Conservation (phyloP, 768 basidiomycete species). For the Rubroboletus satanas region DNA sequence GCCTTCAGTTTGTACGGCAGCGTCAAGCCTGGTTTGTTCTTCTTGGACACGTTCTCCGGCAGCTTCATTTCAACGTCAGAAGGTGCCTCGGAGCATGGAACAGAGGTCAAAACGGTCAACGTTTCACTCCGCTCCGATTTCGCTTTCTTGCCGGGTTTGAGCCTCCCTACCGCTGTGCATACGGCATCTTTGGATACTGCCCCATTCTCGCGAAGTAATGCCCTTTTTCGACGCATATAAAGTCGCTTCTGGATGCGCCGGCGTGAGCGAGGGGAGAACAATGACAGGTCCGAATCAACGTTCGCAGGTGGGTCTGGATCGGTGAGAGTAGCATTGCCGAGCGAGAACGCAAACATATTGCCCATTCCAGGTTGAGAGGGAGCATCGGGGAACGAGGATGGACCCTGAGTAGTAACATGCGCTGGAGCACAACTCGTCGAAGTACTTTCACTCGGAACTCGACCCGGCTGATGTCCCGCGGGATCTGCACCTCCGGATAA, state of each 20-base stretch:
- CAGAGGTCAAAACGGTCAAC: conserved; percentile 4
- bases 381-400: background rate
- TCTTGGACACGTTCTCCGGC: conserved; percentile 12
- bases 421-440: background rate
- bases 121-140: conserved; percentile 3
- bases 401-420: background rate
- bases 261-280: conserved; percentile 46
- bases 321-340: background rate
- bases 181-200: background rate
- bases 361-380: background rate
- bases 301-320: background rate
- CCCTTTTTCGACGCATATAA: conserved; percentile 71
- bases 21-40: conserved; percentile 37
- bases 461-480: background rate
- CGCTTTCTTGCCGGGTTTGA: conserved; percentile 38
- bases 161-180: conserved; percentile 17
- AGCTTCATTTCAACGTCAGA: conserved; percentile 8
- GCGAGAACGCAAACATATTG: background rate
- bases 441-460: background rate
- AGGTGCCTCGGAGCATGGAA: conserved; percentile 3
- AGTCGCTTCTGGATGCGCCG: conserved; percentile 59
- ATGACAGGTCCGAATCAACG: conserved; percentile 15
- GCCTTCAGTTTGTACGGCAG: conserved; percentile 43
- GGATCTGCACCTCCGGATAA: conserved; percentile 18
- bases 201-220: conserved; percentile 39